phyloP scores from a whole-genome alignment of 1,284 basidiomycete genomes.

The Rugosomyces carneus region DNA sequence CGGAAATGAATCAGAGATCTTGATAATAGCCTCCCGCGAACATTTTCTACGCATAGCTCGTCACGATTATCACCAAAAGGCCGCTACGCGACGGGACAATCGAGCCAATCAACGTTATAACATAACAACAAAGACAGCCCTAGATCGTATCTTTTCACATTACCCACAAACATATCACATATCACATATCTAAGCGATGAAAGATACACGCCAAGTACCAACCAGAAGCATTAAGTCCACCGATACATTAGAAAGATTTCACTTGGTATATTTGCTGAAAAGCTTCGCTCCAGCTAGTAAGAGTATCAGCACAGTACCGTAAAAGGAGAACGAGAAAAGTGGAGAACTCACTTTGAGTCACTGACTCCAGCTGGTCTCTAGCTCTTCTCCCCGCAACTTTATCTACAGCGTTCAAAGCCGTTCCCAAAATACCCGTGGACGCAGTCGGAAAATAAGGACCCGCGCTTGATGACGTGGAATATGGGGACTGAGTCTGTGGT shows the following conservation, averaged over 20 bases:
- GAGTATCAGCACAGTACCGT: constrained; percentile 1
- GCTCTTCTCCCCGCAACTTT: constrained; percentile 39
- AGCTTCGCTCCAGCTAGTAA: constrained; percentile 34
- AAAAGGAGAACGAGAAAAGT: constrained; percentile 5
- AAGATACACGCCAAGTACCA: too few relatives aligned
- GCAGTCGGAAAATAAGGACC: constrained; percentile 21
- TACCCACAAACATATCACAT: background rate
- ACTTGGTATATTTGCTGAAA: constrained; percentile 36
- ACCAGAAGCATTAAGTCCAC: background rate
- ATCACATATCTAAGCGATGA: background rate
- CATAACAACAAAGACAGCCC: too few relatives aligned
- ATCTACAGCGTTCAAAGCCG: constrained; percentile 35
- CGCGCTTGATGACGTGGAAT: constrained; percentile 16
- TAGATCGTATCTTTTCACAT: too few relatives aligned
- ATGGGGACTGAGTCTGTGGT: constrained; percentile 18
- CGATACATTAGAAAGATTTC: constrained; percentile 4
- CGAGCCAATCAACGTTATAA: too few relatives aligned
- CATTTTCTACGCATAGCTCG: background rate
- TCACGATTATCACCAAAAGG: background rate
- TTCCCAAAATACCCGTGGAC: constrained; percentile 26
- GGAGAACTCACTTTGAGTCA: constrained; percentile 34
- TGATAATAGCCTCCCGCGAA: constrained; percentile 13
- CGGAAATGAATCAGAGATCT: background rate
- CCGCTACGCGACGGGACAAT: too few relatives aligned
- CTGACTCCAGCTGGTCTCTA: constrained; percentile 35